Conservation (phyloP, 73 alveolate species). For the Symbiodinium pilosum region DNA sequence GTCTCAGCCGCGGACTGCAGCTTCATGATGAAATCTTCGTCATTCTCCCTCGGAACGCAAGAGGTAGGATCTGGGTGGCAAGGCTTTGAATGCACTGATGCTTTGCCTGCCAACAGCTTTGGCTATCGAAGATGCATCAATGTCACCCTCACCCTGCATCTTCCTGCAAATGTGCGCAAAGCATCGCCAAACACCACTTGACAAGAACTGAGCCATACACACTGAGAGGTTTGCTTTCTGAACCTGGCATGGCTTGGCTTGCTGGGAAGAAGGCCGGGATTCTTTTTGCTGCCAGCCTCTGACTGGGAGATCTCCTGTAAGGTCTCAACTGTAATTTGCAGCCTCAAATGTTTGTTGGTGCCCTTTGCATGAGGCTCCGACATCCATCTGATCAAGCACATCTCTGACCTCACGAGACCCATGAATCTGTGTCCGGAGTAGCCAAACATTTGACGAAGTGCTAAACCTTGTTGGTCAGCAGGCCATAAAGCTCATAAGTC, state of each 20-base stretch:
- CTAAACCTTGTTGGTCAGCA: conserved; percentile 54
- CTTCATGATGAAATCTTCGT: conserved; percentile 45
- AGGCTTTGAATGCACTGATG: not conserved
- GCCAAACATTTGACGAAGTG: not conserved
- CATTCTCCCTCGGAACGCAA: conserved; percentile 46
- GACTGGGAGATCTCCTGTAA: conserved; percentile 22
- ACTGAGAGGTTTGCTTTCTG: conserved; percentile 36
- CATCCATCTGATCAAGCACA: conserved; percentile 85
- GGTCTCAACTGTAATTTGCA: not conserved
- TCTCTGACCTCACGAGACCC: not conserved
- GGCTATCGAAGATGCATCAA: conserved; percentile 56
- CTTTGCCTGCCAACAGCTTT: conserved; percentile 67
- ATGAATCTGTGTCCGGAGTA: not conserved
- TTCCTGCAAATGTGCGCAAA: not conserved
- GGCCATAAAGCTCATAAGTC: conserved; percentile 69
- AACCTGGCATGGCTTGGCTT: not conserved
- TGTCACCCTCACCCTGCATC: conserved; percentile 38
- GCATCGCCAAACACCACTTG: not conserved
- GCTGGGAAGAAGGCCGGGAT: not conserved
- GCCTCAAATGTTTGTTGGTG: not conserved
- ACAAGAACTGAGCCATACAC: not conserved
- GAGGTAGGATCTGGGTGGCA: no score
- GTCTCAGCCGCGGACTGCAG: conserved; percentile 19
- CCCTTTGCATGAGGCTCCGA: not conserved
- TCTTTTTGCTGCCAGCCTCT: not conserved